Evolutionary conservation across 768 basidiomycete species (phyloP).

Genomic region (Phlegmacium glaucopus): DNA sequence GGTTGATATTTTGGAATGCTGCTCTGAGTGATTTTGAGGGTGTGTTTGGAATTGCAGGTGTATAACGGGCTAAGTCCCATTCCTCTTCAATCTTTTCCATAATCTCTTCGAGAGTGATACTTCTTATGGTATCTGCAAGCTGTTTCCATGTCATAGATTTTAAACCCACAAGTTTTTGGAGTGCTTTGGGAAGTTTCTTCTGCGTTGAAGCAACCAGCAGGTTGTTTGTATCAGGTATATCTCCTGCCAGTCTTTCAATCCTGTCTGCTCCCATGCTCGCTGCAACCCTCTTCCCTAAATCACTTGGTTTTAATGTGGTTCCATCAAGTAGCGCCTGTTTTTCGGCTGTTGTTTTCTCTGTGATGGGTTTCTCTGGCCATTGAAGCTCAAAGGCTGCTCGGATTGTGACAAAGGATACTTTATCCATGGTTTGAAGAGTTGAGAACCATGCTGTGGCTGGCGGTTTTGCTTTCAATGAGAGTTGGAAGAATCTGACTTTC

Average conservation of each 20-base stretch:
- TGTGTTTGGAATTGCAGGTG: not conserved
- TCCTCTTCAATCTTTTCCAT: not conserved
- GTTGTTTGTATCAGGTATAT: conserved; percentile 10
- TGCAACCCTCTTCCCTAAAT: conserved; percentile 14
- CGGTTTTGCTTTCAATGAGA: conserved; percentile 1
- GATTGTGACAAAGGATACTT: conserved; percentile 10
- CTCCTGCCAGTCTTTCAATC: conserved; percentile 11
- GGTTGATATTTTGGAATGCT: not conserved
- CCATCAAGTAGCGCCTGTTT: conserved; percentile 7
- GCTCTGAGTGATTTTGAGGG: not conserved
- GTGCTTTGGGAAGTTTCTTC: conserved; percentile 4
- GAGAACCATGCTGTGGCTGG: conserved; percentile 13
- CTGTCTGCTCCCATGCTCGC: conserved; percentile 10
- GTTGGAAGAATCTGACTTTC: not conserved
- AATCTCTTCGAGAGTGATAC: not conserved
- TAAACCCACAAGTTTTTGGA: not conserved
- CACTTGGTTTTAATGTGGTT: conserved; percentile 6
- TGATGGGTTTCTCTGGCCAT: conserved; percentile 14
- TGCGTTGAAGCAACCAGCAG: conserved; percentile 10
- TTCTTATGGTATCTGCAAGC: not conserved
- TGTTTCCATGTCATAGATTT: conserved; percentile 6
- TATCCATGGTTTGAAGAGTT: conserved; percentile 2
- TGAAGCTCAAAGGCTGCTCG: conserved; percentile 8
- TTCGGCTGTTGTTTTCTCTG: conserved; percentile 10
- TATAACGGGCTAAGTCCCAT: not conserved